Conservation (phyloP, 768 basidiomycete species). For the Baorangia bicolor region DNA sequence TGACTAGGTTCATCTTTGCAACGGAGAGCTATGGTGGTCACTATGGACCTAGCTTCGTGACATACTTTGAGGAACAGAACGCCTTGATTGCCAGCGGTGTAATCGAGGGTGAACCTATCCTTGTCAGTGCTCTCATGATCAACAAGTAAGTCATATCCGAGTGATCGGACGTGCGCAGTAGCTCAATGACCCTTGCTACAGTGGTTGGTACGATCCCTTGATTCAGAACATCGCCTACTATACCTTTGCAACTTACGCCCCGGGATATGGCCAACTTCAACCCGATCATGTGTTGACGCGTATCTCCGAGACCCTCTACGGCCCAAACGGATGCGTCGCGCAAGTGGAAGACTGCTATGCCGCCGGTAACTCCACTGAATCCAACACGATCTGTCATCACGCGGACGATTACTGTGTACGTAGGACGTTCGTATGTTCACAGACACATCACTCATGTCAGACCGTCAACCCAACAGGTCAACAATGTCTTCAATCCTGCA, state of each 20-base stretch:
- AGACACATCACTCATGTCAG: not conserved
- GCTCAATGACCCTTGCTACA: constrained; percentile 18
- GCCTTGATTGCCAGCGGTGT: constrained; percentile 43
- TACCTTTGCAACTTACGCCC: constrained; percentile 58
- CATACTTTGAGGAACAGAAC: constrained; percentile 65
- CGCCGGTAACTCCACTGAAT: constrained; percentile 46
- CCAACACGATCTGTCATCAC: constrained; percentile 47
- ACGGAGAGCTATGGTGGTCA: constrained; percentile 72
- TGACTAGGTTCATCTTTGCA: constrained; percentile 54
- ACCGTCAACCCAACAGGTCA: constrained; percentile 29
- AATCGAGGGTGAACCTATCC: constrained; percentile 48
- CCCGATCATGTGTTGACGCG: constrained; percentile 42
- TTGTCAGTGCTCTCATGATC: constrained; percentile 62
- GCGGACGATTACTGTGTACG: constrained; percentile 61
- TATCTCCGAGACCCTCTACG: constrained; percentile 51
- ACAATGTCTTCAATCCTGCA: constrained; percentile 49
- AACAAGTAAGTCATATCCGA: constrained; percentile 45
- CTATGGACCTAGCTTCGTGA: constrained; percentile 63
- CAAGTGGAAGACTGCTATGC: constrained; percentile 57
- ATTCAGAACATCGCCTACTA: constrained; percentile 62
- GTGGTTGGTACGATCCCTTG: constrained; percentile 67
- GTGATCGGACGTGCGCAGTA: not conserved
- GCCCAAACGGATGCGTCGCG: constrained; percentile 48
- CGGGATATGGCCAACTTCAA: constrained; percentile 65
- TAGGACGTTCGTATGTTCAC: not conserved